A percentile compares a stretch with the other conserved stretches of the same genome.
Conservation (phyloP, 306 rosid genomes). For the Chamaecrista fasciculata region DNA sequence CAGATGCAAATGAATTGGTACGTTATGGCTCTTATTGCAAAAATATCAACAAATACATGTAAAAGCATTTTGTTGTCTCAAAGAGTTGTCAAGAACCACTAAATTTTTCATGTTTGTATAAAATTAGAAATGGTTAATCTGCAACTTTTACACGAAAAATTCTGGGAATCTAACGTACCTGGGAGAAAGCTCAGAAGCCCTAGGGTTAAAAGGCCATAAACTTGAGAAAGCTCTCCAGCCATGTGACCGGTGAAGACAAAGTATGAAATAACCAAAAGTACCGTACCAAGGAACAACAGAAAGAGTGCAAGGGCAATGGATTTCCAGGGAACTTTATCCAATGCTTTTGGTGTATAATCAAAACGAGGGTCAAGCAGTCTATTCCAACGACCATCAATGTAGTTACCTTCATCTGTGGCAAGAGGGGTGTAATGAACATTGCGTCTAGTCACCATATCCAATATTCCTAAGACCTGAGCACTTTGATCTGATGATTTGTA, state of each 20-base stretch:
- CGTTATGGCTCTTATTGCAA: not conserved
- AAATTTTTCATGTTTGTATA: not conserved
- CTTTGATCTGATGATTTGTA: constrained; percentile 2
- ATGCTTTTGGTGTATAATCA: constrained; percentile 71
- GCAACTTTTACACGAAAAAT: constrained; percentile 16
- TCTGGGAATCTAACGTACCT: constrained; percentile 45
- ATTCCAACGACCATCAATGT: constrained; percentile 27
- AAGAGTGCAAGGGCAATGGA: constrained; percentile 86
- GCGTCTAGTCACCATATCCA: constrained; percentile 71
- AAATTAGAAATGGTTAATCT: constrained; percentile 4
- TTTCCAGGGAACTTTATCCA: constrained; percentile 92
- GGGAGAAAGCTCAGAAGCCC: constrained; percentile 94
- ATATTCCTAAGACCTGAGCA: not conserved
- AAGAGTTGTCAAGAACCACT: not conserved
- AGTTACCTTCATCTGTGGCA: constrained; percentile 55
- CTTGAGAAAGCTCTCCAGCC: constrained; percentile 92
- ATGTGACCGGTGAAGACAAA: constrained; percentile 89
- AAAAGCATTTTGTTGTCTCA: constrained; percentile 11
- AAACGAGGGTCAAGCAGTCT: constrained; percentile 75
- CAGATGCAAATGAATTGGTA: not conserved
- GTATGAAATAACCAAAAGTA: constrained; percentile 76
- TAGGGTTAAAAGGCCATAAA: constrained; percentile 79
- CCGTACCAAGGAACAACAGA: constrained; percentile 65
- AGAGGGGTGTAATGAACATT: constrained; percentile 58
- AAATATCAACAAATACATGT: constrained; percentile 18